phyloP scores from a whole-genome alignment of 2,329 filamentous ascomycete genomes.

The Claviceps sp. region DNA sequence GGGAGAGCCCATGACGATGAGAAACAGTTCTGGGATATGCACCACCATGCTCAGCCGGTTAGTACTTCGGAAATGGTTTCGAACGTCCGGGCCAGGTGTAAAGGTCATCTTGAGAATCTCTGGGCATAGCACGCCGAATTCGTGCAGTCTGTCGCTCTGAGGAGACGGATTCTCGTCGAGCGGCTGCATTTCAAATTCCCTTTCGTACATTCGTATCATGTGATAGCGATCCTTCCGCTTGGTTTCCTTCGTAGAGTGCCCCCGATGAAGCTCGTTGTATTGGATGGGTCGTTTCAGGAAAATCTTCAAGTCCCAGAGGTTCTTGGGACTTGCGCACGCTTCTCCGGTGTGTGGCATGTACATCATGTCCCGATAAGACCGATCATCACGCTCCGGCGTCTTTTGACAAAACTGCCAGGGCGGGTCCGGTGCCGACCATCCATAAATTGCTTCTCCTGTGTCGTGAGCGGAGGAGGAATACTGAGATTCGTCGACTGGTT shows the following conservation, averaged over 20 bases:
- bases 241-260: background rate
- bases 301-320: slow-evolving; percentile 6
- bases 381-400: background rate
- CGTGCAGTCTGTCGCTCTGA: slow-evolving; percentile 9
- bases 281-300: slow-evolving; percentile 11
- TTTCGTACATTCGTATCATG: slow-evolving; percentile 34
- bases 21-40: slow-evolving; percentile 53
- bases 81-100: slow-evolving; percentile 10
- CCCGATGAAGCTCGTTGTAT: slow-evolving; percentile 6
- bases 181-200: slow-evolving; percentile 33
- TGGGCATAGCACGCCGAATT: slow-evolving; percentile 20
- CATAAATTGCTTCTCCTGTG: too few species aligned
- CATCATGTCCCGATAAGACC: slow-evolving; percentile 17
- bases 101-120: slow-evolving; percentile 16
- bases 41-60: slow-evolving; percentile 43
- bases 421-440: too few species aligned
- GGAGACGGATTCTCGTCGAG: slow-evolving; percentile 12
- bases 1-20: slow-evolving; percentile 54
- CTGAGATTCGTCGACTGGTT: too few species aligned
- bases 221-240: slow-evolving; percentile 12
- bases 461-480: too few species aligned
- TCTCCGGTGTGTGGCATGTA: slow-evolving; percentile 22
- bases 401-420: background rate
- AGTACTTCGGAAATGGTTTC: slow-evolving; percentile 19
- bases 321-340: slow-evolving; percentile 9